Base-by-base conservation (phyloP, 1,284 basidiomycete species). In the Cryptococcus amylolentus region DNA sequence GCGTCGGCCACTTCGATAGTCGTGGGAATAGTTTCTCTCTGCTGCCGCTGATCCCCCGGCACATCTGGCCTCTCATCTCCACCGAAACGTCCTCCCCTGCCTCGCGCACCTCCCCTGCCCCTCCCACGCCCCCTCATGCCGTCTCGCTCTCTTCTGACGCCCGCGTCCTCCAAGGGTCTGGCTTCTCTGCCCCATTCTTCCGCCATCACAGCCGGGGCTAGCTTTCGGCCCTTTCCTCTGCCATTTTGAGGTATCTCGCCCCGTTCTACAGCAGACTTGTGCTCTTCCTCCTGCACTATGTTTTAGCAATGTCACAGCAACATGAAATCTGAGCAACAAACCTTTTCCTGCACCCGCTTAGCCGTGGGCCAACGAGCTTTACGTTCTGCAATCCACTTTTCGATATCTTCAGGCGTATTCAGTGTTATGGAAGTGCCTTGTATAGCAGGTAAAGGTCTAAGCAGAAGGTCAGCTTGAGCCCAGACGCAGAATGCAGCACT, bases 371-470 rank as follows among this genome's bases (percentile, higher is more conserved):
- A 97, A 18, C 88, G 84, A 60, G 84, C 85, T 76, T 84, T 91
- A 46, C 93, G 85, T 67, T 96, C 92, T 31, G 83, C 85, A 52
- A 94, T 84, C 93, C 93, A 97, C 41, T 83, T 83, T 12, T 84
- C 84, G 56, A 96, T 81, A 14, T 86, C 84, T 70, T 92, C 91
- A 7, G 88, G 88, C 1, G 88, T 87, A 65, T 94, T 84, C 9
- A 96, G 81, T 12, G 82, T 72, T 16, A 94, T 72, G 42, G 80
- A 86, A 2, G 91, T 94, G 2, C 92, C 92, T 63, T 88, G 86
- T 40, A 96, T 92, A 2, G 84, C 81, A 16, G 90, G 67, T 14
- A 65, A 50, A 5, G 65, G 65, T 16, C 69, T 68, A 45, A 14
- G 23, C 50, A 35, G 31, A 38, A 23, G 14, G 45, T 40, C 45